phyloP scores from a whole-genome alignment of 163 green algal species.

The Coccomyxa subellipsoidea region DNA sequence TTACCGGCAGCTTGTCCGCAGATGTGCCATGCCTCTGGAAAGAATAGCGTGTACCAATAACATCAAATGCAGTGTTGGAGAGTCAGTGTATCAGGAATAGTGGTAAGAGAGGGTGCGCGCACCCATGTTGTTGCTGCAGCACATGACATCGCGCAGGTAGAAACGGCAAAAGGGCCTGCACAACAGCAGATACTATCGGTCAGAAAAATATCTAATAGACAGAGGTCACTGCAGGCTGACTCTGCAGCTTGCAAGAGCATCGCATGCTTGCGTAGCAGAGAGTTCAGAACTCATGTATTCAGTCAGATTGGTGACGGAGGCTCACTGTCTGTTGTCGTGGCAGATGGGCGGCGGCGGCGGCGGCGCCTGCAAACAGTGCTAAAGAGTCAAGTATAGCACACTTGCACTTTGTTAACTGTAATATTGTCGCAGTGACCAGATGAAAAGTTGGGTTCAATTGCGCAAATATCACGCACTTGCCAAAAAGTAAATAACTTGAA shows the following conservation, averaged over 20 bases:
- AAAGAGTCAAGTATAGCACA: too few species aligned
- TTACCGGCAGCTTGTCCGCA: background rate
- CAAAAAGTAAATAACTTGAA: too few species aligned
- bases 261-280: too few species aligned
- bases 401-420: too few species aligned
- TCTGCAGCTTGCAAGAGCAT: too few species aligned
- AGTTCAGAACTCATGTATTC: too few species aligned
- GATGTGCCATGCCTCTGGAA: background rate
- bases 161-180: constrained; percentile 8
- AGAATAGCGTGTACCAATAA: background rate
- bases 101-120: background rate
- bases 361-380: background rate
- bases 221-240: too few species aligned
- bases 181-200: background rate
- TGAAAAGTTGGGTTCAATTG: too few species aligned
- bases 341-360: background rate
- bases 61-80: background rate
- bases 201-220: too few species aligned
- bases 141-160: constrained; percentile 9
- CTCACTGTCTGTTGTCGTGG: background rate
- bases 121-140: constrained; percentile 3
- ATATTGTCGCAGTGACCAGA: too few species aligned
- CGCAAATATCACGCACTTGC: too few species aligned
- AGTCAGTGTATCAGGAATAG: background rate
- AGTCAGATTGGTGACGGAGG: too few species aligned